phyloP scores from a whole-genome alignment of 345 rosid genomes.

The Citrus maxima region DNA sequence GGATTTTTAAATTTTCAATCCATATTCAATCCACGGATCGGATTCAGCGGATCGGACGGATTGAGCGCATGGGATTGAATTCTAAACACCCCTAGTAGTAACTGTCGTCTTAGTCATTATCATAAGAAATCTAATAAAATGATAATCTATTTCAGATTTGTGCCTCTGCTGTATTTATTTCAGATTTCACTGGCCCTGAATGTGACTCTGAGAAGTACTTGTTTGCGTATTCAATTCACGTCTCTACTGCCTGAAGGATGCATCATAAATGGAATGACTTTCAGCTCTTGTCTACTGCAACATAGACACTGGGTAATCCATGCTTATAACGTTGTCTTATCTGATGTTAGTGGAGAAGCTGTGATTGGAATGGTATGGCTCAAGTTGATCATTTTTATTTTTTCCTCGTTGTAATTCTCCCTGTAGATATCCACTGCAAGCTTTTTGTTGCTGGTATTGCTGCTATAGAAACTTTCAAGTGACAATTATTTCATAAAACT shows the following conservation, averaged over 20 bases:
- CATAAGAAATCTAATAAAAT: background rate
- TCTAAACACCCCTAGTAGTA: too few species aligned
- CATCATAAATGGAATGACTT: slow-evolving; percentile 44
- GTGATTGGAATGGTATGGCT: slow-evolving; percentile 65
- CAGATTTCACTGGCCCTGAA: slow-evolving; percentile 47
- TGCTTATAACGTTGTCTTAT: slow-evolving; percentile 44
- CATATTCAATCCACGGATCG: too few species aligned
- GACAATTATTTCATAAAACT: background rate
- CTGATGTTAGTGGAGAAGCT: slow-evolving; percentile 49
- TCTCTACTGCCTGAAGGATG: slow-evolving; percentile 79
- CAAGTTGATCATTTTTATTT: background rate
- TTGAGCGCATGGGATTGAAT: too few species aligned
- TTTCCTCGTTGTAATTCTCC: background rate
- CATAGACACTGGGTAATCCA: slow-evolving; percentile 68
- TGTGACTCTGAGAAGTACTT: slow-evolving; percentile 25
- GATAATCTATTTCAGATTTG: slow-evolving; percentile 44
- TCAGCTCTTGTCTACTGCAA: slow-evolving; percentile 65
- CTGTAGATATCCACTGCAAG: background rate
- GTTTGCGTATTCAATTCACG: slow-evolving; percentile 79
- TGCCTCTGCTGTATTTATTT: slow-evolving; percentile 78
- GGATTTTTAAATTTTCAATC: too few species aligned
- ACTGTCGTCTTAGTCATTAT: background rate
- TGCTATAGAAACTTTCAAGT: background rate
- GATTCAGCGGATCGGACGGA: too few species aligned
- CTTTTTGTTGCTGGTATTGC: background rate